Base-by-base conservation (phyloP, 306 rosid genomes). In the Neltuma alba region DNA sequence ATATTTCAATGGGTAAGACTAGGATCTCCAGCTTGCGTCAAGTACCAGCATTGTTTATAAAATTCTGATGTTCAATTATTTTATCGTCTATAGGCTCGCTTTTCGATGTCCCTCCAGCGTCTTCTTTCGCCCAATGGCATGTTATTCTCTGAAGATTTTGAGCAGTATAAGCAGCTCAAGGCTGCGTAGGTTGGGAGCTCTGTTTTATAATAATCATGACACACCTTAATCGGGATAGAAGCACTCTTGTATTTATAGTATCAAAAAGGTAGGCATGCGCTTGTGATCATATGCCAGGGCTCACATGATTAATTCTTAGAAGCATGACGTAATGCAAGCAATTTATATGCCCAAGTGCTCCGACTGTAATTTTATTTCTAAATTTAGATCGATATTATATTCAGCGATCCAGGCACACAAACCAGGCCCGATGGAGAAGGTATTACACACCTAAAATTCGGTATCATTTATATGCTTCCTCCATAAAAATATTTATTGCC, bases 1-100 rank as follows among this genome's bases (percentile, higher is more conserved):
- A 82, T 85, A 86, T 92, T 92, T 81, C 97, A 94, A 74, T 91
- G 99, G 99, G 99, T 94, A 81, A 89, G 92, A 42, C 36, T 41
- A 68, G 9, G 72, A 57, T 87, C 80, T 34, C 41, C 44, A 55
- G 25, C 66, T 64, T 79, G 61, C 52, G 72, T 45, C 13, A 25
- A 31, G 40, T 79, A 34, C 28, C 78, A 80, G 72, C 50, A 37
- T 47, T 50, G 31, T 74, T 21, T 66, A 41, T 69, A 81, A 79
- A 47, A 70, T 61, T 81, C 55, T 81, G 38, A 79, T 44, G 3
- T 70, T 45, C 30, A 42, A 16, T 69, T 75, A 40, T 81, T 80
- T 64, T 84, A 31, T 38, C 73, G 42, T 61, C 50, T 41, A 65
- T 80, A 88, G 91, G 88, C 85, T 48, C 85, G 88, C 38, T 88